Percentiles rank a stretch among this genome's conserved stretches.
These are phyloP conservation scores for Colletotrichum navitas DNA, from an alignment of 2,329 filamentous ascomycete genomes.

Conservation along the genomic window DNA sequence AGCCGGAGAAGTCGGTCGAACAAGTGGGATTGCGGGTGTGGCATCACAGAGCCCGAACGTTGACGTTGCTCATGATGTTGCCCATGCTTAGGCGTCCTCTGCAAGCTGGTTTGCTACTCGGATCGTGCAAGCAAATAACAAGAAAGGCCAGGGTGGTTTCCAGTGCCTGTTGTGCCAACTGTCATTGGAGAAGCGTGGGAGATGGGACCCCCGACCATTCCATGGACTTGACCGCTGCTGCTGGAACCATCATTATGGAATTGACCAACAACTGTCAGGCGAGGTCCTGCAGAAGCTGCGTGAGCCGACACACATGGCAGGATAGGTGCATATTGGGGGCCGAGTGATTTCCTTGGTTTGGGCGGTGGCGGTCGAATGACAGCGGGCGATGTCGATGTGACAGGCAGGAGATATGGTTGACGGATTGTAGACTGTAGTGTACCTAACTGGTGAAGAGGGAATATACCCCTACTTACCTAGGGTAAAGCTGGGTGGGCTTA, in stretches of 20 bases:
- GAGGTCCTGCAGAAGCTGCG: constrained; percentile 29
- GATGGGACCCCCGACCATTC: neutral
- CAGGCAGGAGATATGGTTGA: constrained; percentile 32
- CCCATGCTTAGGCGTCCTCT: constrained; percentile 4
- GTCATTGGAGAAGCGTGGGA: constrained; percentile 21
- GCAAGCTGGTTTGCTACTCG: constrained; percentile 13
- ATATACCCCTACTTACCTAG: no score
- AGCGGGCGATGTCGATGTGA: constrained; percentile 27
- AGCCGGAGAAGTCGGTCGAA: constrained; percentile 16
- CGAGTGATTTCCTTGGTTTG: constrained; percentile 19
- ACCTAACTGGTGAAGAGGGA: neutral
- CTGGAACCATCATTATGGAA: constrained; percentile 28
- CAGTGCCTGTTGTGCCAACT: neutral
- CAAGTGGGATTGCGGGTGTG: neutral
- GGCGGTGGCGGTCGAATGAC: constrained; percentile 33
- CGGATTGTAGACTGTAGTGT: neutral
- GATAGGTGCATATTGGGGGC: constrained; percentile 34
- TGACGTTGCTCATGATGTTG: constrained; percentile 16
- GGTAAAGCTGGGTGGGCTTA: neutral
- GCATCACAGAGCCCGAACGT: neutral
- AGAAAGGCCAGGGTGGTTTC: constrained; percentile 1
- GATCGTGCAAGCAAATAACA: constrained; percentile 8
- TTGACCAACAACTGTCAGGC: constrained; percentile 35
- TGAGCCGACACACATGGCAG: constrained; percentile 21
- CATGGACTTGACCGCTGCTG: constrained; percentile 2